Percentiles rank a stretch among this genome's conserved stretches.
phyloP scores from a whole-genome alignment of 225 moss, liverwort and hornwort genomes.

The Pseudisothecium myosuroides region DNA sequence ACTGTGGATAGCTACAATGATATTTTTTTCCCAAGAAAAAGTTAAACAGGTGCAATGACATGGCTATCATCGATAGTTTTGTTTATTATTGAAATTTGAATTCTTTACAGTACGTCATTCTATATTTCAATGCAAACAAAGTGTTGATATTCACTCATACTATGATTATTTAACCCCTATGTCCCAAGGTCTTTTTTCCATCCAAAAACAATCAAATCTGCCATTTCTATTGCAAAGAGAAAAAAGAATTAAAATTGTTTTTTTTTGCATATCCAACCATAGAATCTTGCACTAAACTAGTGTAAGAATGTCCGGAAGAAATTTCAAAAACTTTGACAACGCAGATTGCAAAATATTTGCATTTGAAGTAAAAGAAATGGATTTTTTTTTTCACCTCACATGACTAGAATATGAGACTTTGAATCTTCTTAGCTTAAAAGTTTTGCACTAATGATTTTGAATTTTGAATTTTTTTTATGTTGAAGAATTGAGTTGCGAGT shows the following conservation, averaged over 20 bases:
- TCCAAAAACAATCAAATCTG: not conserved
- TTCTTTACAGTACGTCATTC: not conserved
- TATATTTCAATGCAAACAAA: not conserved
- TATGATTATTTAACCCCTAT: not conserved
- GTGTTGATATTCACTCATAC: not conserved
- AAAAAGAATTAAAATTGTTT: rapidly evolving
- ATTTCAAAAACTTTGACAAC: not conserved
- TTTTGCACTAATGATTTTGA: rapidly evolving
- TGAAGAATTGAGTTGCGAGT: not conserved
- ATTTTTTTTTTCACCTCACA: rapidly evolving
- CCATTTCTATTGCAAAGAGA: not conserved
- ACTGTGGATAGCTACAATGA: not conserved
- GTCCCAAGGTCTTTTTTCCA: rapidly evolving
- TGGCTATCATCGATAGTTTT: not conserved
- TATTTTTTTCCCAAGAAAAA: not conserved
- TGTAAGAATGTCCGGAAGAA: not conserved
- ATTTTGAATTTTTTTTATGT: not conserved
- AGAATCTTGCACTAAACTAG: not conserved
- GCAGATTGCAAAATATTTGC: not conserved
- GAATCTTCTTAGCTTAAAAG: not conserved
- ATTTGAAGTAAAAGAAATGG: too few relatives aligned
- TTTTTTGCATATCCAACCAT: rapidly evolving
- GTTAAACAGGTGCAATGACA: not conserved
- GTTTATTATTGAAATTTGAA: too few relatives aligned
- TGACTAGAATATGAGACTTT: not conserved